A percentile compares a stretch with the other conserved stretches of the same genome.
These are phyloP conservation scores for Mortierella hygrophila DNA, from an alignment of 192 early-diverging fungal species.

Conservation along the genomic window DNA sequence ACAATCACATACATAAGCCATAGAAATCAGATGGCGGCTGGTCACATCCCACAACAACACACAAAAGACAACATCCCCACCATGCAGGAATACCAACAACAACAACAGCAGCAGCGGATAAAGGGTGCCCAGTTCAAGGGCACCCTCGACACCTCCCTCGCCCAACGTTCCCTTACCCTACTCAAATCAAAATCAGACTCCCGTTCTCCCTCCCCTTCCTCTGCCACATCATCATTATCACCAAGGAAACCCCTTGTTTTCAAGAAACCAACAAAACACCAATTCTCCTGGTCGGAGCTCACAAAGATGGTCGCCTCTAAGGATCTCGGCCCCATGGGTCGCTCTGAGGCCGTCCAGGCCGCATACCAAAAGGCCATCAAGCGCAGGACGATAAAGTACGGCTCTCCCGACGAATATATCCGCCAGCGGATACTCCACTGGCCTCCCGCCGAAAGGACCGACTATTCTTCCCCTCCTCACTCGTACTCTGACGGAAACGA, in stretches of 20 bases:
- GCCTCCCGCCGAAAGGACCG: constrained; percentile 28
- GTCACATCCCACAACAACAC: neutral
- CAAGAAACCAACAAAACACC: constrained; percentile 53
- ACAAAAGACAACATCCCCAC: constrained; percentile 6
- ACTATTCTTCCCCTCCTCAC: neutral
- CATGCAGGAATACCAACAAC: constrained; percentile 14
- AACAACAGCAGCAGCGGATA: constrained; percentile 12
- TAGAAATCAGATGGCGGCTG: neutral
- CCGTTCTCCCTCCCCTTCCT: neutral
- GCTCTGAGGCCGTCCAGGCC: constrained; percentile 37
- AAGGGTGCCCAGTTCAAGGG: constrained; percentile 10
- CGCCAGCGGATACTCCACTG: constrained; percentile 48
- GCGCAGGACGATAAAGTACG: constrained; percentile 44
- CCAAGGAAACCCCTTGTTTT: constrained; percentile 45
- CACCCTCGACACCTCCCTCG: constrained; percentile 20
- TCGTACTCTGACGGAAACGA: constrained; percentile 41
- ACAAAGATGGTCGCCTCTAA: constrained; percentile 35
- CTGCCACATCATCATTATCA: constrained; percentile 11
- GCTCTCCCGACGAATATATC: constrained; percentile 53
- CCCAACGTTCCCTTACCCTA: neutral
- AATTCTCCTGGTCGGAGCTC: constrained; percentile 43
- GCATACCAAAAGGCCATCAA: constrained; percentile 47
- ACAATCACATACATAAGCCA: neutral
- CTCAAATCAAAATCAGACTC: neutral
- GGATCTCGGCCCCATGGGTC: constrained; percentile 40